Evolutionary conservation across 2,329 filamentous ascomycete species (phyloP).

Genomic region (Akanthomyces muscarius): DNA sequence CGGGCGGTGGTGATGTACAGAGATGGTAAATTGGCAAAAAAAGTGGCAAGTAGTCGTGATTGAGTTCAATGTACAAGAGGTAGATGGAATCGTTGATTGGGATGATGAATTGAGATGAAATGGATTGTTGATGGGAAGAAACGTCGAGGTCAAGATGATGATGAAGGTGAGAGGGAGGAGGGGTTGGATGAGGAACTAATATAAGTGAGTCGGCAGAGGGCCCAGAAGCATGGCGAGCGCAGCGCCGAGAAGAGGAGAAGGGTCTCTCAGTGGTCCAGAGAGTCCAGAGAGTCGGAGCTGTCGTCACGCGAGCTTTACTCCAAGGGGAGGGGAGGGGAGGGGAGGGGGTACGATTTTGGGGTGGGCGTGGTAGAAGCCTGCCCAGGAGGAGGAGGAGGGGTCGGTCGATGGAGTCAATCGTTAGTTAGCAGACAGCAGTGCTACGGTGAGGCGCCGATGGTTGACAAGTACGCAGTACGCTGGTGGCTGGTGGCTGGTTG

Average conservation of each 20-base stretch:
- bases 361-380: not conserved
- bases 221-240: not conserved
- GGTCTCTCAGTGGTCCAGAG: not conserved
- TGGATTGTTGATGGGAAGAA: constrained; percentile 17
- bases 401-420: not conserved
- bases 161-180: constrained; percentile 13
- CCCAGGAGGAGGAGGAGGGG: not conserved
- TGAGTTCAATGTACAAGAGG: constrained; percentile 2
- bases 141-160: not conserved
- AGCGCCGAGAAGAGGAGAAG: not conserved
- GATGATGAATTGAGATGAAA: constrained; percentile 14
- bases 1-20: not conserved
- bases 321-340: constrained; percentile 2
- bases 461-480: not conserved
- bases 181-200: constrained; percentile 15
- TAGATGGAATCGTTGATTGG: constrained; percentile 8
- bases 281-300: constrained; percentile 12
- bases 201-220: constrained; percentile 15
- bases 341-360: not conserved
- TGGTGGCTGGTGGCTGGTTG: too few relatives aligned
- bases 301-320: constrained; percentile 17
- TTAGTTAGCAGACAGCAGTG: not conserved
- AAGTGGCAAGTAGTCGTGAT: not conserved
- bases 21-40: not conserved
- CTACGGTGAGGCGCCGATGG: not conserved